phyloP scores from a whole-genome alignment of 1,139 yeast species.

The Sugiyamaella neomexicana region DNA sequence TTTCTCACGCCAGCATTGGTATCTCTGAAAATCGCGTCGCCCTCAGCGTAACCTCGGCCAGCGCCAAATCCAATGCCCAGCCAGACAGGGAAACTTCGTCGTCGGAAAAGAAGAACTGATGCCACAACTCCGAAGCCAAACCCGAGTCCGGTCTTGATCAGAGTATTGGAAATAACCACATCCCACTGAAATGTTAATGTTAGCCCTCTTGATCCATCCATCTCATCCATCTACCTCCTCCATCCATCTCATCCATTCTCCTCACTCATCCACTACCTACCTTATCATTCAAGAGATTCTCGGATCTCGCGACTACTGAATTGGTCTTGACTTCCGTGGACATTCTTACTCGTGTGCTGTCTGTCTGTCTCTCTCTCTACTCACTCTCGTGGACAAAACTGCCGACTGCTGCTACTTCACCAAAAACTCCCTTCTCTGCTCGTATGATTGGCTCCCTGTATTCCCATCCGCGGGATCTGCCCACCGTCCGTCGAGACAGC shows the following conservation, averaged over 20 bases:
- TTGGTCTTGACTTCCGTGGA: conserved; percentile 12
- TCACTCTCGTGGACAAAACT: too few species aligned
- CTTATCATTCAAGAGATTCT: conserved; percentile 74
- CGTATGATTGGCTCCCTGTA: conserved; percentile 10
- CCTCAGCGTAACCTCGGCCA: conserved; percentile 97
- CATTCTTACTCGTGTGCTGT: background rate
- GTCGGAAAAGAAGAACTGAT: conserved; percentile 84
- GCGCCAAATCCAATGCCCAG: conserved; percentile 93
- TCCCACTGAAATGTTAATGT: conserved; percentile 65
- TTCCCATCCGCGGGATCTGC: background rate
- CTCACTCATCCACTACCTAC: conserved; percentile 37
- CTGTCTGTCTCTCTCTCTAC: too few species aligned
- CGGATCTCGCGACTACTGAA: conserved; percentile 48
- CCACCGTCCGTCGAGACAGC: background rate
- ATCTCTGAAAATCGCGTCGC: conserved; percentile 88
- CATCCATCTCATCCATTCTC: background rate
- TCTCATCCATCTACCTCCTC: background rate
- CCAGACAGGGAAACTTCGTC: conserved; percentile 98
- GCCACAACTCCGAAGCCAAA: conserved; percentile 95
- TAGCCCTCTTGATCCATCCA: background rate
- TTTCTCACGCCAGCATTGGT: conserved; percentile 41
- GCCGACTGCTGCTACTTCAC: background rate
- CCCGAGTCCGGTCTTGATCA: conserved; percentile 96
- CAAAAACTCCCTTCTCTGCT: conserved; percentile 7
- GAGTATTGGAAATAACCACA: conserved; percentile 87